Base-by-base conservation (phyloP, 495 filamentous ascomycete species). In the Lasiosphaeria ovina region DNA sequence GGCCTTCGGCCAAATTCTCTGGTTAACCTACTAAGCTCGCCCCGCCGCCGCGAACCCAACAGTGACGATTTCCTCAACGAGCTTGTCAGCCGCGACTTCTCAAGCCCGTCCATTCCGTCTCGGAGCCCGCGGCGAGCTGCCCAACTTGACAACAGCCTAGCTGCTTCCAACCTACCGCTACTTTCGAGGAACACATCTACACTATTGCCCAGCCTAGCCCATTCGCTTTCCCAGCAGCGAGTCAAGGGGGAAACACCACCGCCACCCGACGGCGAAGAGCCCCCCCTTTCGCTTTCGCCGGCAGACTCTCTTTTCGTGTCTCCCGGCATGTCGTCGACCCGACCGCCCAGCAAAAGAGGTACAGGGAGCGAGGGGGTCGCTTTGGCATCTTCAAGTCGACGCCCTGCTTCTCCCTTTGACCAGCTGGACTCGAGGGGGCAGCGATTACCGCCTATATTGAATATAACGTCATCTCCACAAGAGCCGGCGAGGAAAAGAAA, bases 91-190 rank as follows among this genome's bases (percentile, higher is more conserved):
- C 62, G 61, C 44, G 58, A 74, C 34, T 77, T 76, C 51, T 75
- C 74, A 33, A 76, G 71, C 33, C 75, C 75, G 31, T 77, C 70
- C 31, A 62, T 65, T 53, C 59, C 49, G 16, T 58, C 54, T 42
- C 63, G 33, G 51, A 62, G 35, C 54, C 66, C 51, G 4, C 52
- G 35, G 44, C 36, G 16, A 17, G 2, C 6, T 54, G 32, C 38
- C 24, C 35, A 12, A 34, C 31, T 16, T 24, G 16, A 12, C 32
- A 52, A 42, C 14, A 34, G 48, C 42, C 24, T 2, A 24, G 14
- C 47, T 6, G 35, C 47, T 14, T n/a, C 16, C 12, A 47, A 47
- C 44, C 6, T n/a, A 4, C 44, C 44, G 8, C 44, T 47, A 5
- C 12, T 11, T 5, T n/a, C 16, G 8, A n/a, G 44, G 1, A n/a